Conservation (phyloP, 306 rosid genomes). For the Malus sieversii region DNA sequence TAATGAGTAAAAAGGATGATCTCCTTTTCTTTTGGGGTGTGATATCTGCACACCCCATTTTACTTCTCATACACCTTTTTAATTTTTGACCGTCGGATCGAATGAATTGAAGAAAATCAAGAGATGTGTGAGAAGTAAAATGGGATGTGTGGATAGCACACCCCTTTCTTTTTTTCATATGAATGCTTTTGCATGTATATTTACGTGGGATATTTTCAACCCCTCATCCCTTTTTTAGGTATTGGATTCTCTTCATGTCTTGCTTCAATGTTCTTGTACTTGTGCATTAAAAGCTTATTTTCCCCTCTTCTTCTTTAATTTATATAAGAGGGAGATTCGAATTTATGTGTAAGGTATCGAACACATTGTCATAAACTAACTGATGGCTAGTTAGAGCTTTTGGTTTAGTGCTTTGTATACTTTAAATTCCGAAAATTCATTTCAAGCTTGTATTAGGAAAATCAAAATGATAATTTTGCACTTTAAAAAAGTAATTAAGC, state of each 20-base stretch:
- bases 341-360: background rate
- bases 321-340: background rate
- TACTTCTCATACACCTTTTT: too few species aligned
- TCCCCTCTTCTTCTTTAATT: background rate
- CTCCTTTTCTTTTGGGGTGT: background rate
- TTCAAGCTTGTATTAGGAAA: background rate
- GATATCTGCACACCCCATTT: too few species aligned
- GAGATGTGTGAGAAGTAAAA: too few species aligned
- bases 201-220: background rate
- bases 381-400: background rate
- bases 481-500: background rate
- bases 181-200: background rate
- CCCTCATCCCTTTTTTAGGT: background rate
- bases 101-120: too few species aligned
- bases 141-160: too few species aligned
- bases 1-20: constrained; percentile 6
- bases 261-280: background rate
- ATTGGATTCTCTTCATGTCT: constrained; percentile 7
- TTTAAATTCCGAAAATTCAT: background rate
- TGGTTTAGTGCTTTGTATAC: background rate
- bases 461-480: background rate
- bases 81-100: too few species aligned
- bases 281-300: background rate
- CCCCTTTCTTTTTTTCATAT: background rate
- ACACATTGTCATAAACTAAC: too few species aligned